Base-by-base conservation (phyloP, 2,329 filamentous ascomycete genomes). In the Xylariaceae sp. region DNA sequence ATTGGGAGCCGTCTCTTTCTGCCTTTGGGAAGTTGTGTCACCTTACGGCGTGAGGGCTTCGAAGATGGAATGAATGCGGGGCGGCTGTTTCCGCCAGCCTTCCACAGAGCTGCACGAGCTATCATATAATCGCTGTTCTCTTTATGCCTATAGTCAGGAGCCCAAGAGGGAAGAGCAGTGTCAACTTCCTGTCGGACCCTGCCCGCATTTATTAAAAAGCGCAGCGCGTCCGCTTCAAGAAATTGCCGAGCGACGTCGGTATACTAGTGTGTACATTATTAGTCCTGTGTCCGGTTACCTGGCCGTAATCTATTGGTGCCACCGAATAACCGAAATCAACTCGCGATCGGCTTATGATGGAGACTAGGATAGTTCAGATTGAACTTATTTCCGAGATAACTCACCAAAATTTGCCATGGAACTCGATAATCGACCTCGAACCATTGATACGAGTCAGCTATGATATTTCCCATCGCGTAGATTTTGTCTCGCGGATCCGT, bases 401-500 rank as follows among this genome's bases (percentile, higher is more conserved):
- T 56, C 43, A 63, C 60, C 12, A 63, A 29, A 41, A 66, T 56
- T 34, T 66, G 53, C 64, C 65, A 67, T 2, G 65, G 65, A 2
- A 66, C 28, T 6, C 48, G 37, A 36, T 67, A 67, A 34, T 64
- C 61, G n/a, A 66, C 55, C 6, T 65, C 50, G 28, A 67, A 61
- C 65, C 65, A 67, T 12, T 56, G 29, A 14, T 45, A 14, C 8
- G 59, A 50, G 21, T 67, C 56, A 6, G 26, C 58, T 29, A 64
- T 53, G 14, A 67, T 56, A 28, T 64, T 65, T 14, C 60, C 56
- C 45, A 66, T 53, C 3, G 66, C 61, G 39, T 61, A 67, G 23
- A 68, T 51, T 24, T 61, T 62, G 29, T 68, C 65, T 24, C 65
- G 59, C 9, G 65, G 61, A 40, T 68, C 62, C 3, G 65, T 68